phyloP scores from a whole-genome alignment of 768 basidiomycete genomes.

The Sporobolomyces phaffii region DNA sequence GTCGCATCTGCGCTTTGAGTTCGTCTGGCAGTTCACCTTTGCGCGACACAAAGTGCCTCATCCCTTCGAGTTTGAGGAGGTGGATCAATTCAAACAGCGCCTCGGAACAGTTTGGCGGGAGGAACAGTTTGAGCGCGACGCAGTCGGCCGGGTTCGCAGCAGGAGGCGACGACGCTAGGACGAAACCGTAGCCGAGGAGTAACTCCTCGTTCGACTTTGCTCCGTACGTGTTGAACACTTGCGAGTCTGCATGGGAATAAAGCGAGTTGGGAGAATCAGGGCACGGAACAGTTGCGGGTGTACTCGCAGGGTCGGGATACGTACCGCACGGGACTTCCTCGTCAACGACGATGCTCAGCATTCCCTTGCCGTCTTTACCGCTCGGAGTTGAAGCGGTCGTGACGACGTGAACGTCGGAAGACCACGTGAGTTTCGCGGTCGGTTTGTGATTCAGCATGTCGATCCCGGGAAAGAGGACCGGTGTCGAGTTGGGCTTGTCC shows the following conservation, averaged over 20 bases:
- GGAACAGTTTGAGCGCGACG: slow-evolving; percentile 49
- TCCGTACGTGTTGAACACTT: slow-evolving; percentile 55
- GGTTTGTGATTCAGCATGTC: slow-evolving; percentile 82
- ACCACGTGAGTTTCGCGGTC: slow-evolving; percentile 75
- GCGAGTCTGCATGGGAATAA: background rate
- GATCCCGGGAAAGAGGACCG: slow-evolving; percentile 77
- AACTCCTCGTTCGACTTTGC: slow-evolving; percentile 84
- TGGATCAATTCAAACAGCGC: slow-evolving; percentile 9
- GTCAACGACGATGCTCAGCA: slow-evolving; percentile 31
- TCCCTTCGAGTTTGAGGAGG: slow-evolving; percentile 55
- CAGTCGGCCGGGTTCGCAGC: slow-evolving; percentile 74
- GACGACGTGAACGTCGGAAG: slow-evolving; percentile 47
- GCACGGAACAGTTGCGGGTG: no score
- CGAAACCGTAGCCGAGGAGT: slow-evolving; percentile 86
- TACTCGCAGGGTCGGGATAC: background rate
- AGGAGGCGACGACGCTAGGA: slow-evolving; percentile 52
- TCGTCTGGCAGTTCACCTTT: slow-evolving; percentile 43
- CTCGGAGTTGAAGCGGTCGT: background rate
- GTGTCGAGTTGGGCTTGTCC: slow-evolving; percentile 55
- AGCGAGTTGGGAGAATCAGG: background rate
- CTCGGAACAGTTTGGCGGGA: slow-evolving; percentile 21
- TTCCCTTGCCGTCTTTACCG: slow-evolving; percentile 13
- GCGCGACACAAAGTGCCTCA: slow-evolving; percentile 49
- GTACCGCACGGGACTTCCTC: slow-evolving; percentile 6
- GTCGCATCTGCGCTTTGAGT: slow-evolving; percentile 45